Evolutionary conservation across 2,329 filamentous ascomycete species (phyloP).

Genomic region (Pseudogymnoascus sp.): DNA sequence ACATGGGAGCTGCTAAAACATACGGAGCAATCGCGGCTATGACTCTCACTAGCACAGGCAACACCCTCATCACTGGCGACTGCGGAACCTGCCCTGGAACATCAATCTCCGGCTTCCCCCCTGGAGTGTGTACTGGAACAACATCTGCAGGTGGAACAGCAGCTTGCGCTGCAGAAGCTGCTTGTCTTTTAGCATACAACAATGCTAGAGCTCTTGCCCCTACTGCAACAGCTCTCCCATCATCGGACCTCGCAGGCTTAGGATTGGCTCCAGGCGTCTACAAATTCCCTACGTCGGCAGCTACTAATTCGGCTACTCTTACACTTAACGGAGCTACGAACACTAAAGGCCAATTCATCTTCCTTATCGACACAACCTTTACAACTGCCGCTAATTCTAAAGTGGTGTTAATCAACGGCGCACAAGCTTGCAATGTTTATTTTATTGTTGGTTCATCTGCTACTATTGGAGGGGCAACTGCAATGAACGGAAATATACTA

Average conservation of each 20-base stretch:
- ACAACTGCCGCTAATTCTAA: constrained; percentile 11
- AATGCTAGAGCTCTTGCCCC: constrained; percentile 3
- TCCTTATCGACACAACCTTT: constrained; percentile 15
- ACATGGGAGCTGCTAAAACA: constrained; percentile 8
- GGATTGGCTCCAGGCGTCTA: constrained; percentile 12
- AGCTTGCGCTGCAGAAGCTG: constrained; percentile 12
- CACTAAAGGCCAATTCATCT: constrained; percentile 17
- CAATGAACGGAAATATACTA: constrained; percentile 12
- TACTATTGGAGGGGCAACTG: constrained; percentile 9
- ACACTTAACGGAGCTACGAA: constrained; percentile 16
- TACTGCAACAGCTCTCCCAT: constrained; percentile 2
- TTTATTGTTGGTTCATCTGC: constrained; percentile 18
- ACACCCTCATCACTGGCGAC: constrained; percentile 12
- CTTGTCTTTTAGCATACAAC: constrained; percentile 14
- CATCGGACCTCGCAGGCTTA: constrained; percentile 10
- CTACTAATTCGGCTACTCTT: neutral
- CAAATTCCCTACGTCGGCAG: constrained; percentile 9
- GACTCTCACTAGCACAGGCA: constrained; percentile 10
- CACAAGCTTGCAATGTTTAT: constrained; percentile 20
- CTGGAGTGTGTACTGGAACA: constrained; percentile 11
- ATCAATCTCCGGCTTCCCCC: constrained; percentile 11
- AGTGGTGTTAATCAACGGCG: constrained; percentile 16
- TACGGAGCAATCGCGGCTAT: constrained; percentile 11
- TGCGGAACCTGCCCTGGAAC: constrained; percentile 14
- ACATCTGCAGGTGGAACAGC: constrained; percentile 10